Evolutionary conservation across 2,329 filamentous ascomycete genomes (phyloP).

Genomic region (Sclerotinia minor): DNA sequence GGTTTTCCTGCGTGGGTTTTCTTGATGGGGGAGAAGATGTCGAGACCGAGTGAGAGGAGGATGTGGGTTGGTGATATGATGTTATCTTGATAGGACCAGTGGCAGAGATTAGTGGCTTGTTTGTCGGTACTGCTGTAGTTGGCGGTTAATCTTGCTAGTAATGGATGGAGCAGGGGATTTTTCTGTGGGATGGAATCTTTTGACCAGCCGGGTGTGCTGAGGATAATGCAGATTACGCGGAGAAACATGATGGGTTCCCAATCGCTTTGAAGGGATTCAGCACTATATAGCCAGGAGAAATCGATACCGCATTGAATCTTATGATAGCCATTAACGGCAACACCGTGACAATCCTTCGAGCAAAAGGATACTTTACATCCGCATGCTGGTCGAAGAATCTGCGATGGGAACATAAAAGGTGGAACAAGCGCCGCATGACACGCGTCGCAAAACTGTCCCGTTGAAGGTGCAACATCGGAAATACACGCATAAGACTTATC

Average conservation of each 20-base stretch:
- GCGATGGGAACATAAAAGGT: constrained; percentile 25
- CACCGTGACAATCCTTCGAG: constrained; percentile 31
- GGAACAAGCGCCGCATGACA: constrained; percentile 32
- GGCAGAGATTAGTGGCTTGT: constrained; percentile 10
- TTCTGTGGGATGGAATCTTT: background rate
- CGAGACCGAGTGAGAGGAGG: constrained; percentile 34
- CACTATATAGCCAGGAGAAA: constrained; percentile 33
- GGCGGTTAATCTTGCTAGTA: constrained; percentile 34
- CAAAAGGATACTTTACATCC: constrained; percentile 35
- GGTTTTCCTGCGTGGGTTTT: background rate
- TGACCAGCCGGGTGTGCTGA: constrained; percentile 27
- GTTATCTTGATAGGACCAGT: constrained; percentile 37
- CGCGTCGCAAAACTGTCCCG: constrained; percentile 34
- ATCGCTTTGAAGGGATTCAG: background rate
- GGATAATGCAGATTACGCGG: constrained; percentile 32
- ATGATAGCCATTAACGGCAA: constrained; percentile 34
- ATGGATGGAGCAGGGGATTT: constrained; percentile 34
- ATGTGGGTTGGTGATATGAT: constrained; percentile 32
- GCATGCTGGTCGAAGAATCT: constrained; percentile 28
- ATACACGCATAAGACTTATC: constrained; percentile 31
- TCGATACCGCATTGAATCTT: constrained; percentile 34
- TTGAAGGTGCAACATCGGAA: constrained; percentile 27
- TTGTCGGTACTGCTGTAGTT: constrained; percentile 32
- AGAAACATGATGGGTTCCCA: constrained; percentile 34
- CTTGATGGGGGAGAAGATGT: constrained; percentile 31